Evolutionary conservation across 163 green algal genomes (phyloP).

Genomic region (Chlorella variabilis): DNA sequence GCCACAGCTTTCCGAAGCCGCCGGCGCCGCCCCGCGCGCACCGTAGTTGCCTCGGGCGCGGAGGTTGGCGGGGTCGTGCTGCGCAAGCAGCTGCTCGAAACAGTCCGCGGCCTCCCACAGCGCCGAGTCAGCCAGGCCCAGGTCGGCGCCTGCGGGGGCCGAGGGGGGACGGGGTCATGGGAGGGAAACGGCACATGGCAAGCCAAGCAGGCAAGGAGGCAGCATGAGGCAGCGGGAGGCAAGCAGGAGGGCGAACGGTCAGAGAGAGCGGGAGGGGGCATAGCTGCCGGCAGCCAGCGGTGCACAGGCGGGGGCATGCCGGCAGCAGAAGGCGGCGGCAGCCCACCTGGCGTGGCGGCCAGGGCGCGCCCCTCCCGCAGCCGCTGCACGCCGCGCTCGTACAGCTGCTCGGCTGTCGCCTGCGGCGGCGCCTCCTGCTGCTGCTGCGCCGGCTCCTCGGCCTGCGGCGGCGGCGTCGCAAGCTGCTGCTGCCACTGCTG

Average conservation of each 20-base stretch:
- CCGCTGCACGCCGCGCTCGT: slow-evolving; percentile 60
- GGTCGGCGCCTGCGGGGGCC: slow-evolving; percentile 41
- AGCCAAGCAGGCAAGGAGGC: neutral
- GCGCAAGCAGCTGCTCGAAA: slow-evolving; percentile 53
- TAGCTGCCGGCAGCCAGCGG: neutral
- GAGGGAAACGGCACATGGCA: no score
- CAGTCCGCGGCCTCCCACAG: slow-evolving; percentile 54
- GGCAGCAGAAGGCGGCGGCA: no score
- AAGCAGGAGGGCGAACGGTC: neutral
- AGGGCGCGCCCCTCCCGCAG: slow-evolving; percentile 59
- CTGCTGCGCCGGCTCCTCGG: no score
- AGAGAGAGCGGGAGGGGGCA: no score
- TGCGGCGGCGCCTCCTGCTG: neutral
- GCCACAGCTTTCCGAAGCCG: no score
- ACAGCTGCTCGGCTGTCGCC: slow-evolving; percentile 44
- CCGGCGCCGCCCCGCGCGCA: neutral
- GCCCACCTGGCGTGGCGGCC: slow-evolving; percentile 33
- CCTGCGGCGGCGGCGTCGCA: neutral
- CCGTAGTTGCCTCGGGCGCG: slow-evolving; percentile 66
- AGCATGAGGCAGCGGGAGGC: neutral
- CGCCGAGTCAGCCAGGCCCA: slow-evolving; percentile 52
- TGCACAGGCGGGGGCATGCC: no score
- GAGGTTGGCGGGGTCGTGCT: slow-evolving; percentile 42
- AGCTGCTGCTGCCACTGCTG: neutral
- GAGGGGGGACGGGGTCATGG: no score